These are phyloP conservation scores for Hemisphaericaspora nanyangensis DNA, from an alignment of 805 yeast species.

Conservation along the genomic window DNA sequence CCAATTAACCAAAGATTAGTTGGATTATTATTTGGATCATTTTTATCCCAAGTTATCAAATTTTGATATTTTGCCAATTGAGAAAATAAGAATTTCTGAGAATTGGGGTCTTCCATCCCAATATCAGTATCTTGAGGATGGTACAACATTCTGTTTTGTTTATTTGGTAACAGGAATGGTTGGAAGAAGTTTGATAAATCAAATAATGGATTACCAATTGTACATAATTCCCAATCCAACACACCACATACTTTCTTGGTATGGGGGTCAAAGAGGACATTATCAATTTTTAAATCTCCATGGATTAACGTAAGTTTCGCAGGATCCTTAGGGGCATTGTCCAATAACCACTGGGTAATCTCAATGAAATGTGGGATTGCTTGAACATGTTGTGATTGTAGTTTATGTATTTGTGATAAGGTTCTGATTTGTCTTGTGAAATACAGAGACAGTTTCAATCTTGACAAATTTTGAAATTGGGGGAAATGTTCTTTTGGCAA, in stretches of 20 bases:
- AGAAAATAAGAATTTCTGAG: slow-evolving; percentile 16
- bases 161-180: slow-evolving; percentile 45
- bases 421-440: slow-evolving; percentile 54
- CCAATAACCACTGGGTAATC: slow-evolving; percentile 39
- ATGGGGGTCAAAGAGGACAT: slow-evolving; percentile 57
- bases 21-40: slow-evolving; percentile 41
- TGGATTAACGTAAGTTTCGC: slow-evolving; percentile 46
- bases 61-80: slow-evolving; percentile 25
- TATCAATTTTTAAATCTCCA: slow-evolving; percentile 64
- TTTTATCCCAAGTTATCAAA: slow-evolving; percentile 25
- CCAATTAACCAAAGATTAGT: slow-evolving; percentile 48
- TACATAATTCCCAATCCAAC: slow-evolving; percentile 64
- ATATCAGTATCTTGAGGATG: slow-evolving; percentile 24
- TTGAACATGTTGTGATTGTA: slow-evolving; percentile 37
- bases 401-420: slow-evolving; percentile 37
- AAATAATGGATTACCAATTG: slow-evolving; percentile 61
- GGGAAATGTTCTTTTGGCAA: slow-evolving; percentile 47
- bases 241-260: slow-evolving; percentile 49
- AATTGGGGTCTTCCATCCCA: slow-evolving; percentile 29
- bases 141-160: slow-evolving; percentile 28
- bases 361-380: slow-evolving; percentile 45
- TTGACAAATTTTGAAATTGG: slow-evolving; percentile 26
- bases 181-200: slow-evolving; percentile 58
- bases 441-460: slow-evolving; percentile 26
- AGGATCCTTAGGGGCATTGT: slow-evolving; percentile 47